Evolutionary conservation across 208 protist genomes (phyloP).

Genomic region (Wallacemonas collosoma): DNA sequence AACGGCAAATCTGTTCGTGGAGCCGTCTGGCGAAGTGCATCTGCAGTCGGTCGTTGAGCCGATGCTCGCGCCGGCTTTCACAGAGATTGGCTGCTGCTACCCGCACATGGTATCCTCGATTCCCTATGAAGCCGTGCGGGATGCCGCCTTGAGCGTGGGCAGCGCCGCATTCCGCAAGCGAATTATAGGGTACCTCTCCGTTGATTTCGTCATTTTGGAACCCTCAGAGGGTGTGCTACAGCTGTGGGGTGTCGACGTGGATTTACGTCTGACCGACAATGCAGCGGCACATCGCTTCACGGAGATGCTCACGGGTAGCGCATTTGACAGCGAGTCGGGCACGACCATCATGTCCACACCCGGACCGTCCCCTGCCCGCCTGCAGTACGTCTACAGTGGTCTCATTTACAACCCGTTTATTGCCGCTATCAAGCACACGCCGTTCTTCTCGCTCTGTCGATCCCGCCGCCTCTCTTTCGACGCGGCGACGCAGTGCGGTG

Average conservation of each 20-base stretch:
- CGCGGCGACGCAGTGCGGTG: constrained; percentile 40
- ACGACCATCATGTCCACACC: background rate
- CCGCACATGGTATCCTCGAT: constrained; percentile 41
- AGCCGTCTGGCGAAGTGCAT: constrained; percentile 73
- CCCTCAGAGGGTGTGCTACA: constrained; percentile 19
- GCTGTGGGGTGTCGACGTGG: constrained; percentile 92
- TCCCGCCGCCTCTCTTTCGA: constrained; percentile 76
- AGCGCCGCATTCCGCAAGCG: constrained; percentile 74
- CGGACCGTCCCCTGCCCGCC: background rate
- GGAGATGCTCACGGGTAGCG: constrained; percentile 24
- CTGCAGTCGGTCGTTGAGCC: constrained; percentile 87
- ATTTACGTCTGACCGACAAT: constrained; percentile 83
- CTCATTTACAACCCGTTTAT: constrained; percentile 91
- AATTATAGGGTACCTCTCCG: constrained; percentile 88
- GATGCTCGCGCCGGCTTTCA: constrained; percentile 87
- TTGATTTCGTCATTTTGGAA: constrained; percentile 83
- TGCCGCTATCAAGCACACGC: constrained; percentile 66
- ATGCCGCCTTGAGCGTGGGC: constrained; percentile 71
- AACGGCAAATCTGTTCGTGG: constrained; percentile 88
- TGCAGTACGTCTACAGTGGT: constrained; percentile 88
- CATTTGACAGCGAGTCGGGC: background rate
- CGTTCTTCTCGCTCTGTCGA: constrained; percentile 87
- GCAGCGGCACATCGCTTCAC: constrained; percentile 74
- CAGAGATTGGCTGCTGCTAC: constrained; percentile 72
- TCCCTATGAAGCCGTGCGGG: constrained; percentile 62